Conservation (phyloP, 257 asterid species). For the Primulina huaijiensis region DNA sequence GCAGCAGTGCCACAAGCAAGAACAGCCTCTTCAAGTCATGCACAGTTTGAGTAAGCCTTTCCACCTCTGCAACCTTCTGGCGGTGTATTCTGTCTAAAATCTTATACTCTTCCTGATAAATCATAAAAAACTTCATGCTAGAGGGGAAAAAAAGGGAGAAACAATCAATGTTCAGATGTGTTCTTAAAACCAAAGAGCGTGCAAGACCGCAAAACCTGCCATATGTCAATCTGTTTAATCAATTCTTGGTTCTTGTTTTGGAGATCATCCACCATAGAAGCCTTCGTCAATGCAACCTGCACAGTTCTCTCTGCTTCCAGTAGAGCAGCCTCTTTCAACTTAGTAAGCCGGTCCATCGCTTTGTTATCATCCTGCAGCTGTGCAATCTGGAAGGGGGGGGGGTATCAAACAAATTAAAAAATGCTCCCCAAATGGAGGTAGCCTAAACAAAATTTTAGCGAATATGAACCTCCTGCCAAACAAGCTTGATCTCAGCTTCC, state of each 20-base stretch:
- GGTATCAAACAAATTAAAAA: constrained; percentile 20
- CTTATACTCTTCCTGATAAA: constrained; percentile 86
- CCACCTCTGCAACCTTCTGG: constrained; percentile 97
- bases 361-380: constrained; percentile 96
- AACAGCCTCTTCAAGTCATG: constrained; percentile 98
- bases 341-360: constrained; percentile 93
- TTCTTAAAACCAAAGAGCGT: constrained; percentile 18
- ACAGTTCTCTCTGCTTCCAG: constrained; percentile 96
- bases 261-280: constrained; percentile 98
- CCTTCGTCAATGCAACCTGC: constrained; percentile 87
- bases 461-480: constrained; percentile 85
- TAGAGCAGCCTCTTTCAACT: constrained; percentile 96
- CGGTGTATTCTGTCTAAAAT: constrained; percentile 92
- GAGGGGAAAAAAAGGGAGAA: constrained; percentile 15
- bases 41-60: constrained; percentile 92
- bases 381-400: constrained; percentile 57
- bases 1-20: constrained; percentile 99
- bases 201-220: constrained; percentile 55
- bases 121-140: constrained; percentile 15
- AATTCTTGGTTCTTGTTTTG: constrained; percentile 96
- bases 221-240: constrained; percentile 92
- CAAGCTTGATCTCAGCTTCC: constrained; percentile 97
- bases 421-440: constrained; percentile 20
- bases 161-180: constrained; percentile 6
- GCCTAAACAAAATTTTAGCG: constrained; percentile 11